Evolutionary conservation across 2,329 filamentous ascomycete species (phyloP).

Genomic region (Fonsecaea pugnacius): DNA sequence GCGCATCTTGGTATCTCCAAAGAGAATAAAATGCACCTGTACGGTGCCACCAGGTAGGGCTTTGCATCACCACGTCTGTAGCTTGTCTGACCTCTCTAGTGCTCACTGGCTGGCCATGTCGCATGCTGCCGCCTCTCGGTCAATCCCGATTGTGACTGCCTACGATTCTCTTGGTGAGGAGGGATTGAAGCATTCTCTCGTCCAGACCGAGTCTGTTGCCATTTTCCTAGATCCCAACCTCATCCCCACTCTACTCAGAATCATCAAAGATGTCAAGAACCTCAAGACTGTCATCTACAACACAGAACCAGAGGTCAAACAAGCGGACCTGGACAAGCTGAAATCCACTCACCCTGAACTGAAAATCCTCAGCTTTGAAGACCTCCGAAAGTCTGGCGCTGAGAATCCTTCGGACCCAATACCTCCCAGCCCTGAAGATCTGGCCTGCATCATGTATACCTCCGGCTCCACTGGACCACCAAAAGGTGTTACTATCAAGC

Average conservation of each 20-base stretch:
- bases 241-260: constrained; percentile 57
- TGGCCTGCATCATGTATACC: constrained; percentile 77
- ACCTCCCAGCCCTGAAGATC: constrained; percentile 71
- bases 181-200: constrained; percentile 42
- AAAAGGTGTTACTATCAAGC: constrained; percentile 81
- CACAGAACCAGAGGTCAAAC: constrained; percentile 53
- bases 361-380: constrained; percentile 57
- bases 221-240: constrained; percentile 44
- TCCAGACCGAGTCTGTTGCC: constrained; percentile 41
- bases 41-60: constrained; percentile 76
- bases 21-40: constrained; percentile 75
- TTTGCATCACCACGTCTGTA: neutral
- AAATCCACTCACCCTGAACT: constrained; percentile 56
- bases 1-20: constrained; percentile 72
- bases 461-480: constrained; percentile 84
- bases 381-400: constrained; percentile 57
- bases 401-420: constrained; percentile 70
- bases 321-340: constrained; percentile 56
- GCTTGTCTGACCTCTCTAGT: constrained; percentile 50
- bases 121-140: constrained; percentile 79
- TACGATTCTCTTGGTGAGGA: constrained; percentile 46
- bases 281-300: constrained; percentile 61
- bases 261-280: constrained; percentile 57
- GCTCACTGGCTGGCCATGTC: constrained; percentile 83
- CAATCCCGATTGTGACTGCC: constrained; percentile 81